These are phyloP conservation scores for Lodderomyces parapsilosis DNA, from an alignment of 1,139 yeast genomes.

Conservation along the genomic window DNA sequence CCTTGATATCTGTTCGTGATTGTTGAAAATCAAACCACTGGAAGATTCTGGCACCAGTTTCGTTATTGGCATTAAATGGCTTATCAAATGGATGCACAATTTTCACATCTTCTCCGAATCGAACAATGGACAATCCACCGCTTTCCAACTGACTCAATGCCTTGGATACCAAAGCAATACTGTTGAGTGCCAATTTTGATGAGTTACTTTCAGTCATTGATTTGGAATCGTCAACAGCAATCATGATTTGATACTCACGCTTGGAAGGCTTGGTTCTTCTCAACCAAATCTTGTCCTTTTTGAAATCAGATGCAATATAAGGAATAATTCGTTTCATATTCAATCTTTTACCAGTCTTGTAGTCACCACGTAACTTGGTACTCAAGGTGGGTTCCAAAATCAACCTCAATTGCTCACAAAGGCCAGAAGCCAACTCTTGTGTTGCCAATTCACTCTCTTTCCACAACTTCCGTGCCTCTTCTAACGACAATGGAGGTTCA, in stretches of 20 bases:
- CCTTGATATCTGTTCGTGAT: conserved; percentile 77
- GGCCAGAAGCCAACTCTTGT: conserved; percentile 79
- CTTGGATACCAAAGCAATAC: conserved; percentile 90
- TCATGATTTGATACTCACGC: conserved; percentile 96
- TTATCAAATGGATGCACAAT: conserved; percentile 89
- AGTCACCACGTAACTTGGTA: conserved; percentile 91
- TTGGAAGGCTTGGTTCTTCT: conserved; percentile 96
- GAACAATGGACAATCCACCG: conserved; percentile 87
- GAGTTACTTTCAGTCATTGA: conserved; percentile 95
- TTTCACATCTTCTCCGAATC: conserved; percentile 83
- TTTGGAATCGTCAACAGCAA: conserved; percentile 95
- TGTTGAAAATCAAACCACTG: conserved; percentile 93
- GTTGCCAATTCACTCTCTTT: conserved; percentile 77
- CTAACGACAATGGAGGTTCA: conserved; percentile 52
- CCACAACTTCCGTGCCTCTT: conserved; percentile 80
- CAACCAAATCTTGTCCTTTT: conserved; percentile 98
- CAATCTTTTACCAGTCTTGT: conserved; percentile 93
- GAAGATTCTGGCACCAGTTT: conserved; percentile 80
- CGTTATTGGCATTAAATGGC: conserved; percentile 68
- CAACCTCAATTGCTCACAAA: conserved; percentile 89
- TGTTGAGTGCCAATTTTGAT: conserved; percentile 88
- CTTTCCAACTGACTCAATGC: conserved; percentile 93
- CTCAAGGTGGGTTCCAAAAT: conserved; percentile 95
- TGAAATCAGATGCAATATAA: conserved; percentile 94
- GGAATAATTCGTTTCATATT: conserved; percentile 98